Base-by-base conservation (phyloP, 306 rosid species). In the Sophora flavescens region DNA sequence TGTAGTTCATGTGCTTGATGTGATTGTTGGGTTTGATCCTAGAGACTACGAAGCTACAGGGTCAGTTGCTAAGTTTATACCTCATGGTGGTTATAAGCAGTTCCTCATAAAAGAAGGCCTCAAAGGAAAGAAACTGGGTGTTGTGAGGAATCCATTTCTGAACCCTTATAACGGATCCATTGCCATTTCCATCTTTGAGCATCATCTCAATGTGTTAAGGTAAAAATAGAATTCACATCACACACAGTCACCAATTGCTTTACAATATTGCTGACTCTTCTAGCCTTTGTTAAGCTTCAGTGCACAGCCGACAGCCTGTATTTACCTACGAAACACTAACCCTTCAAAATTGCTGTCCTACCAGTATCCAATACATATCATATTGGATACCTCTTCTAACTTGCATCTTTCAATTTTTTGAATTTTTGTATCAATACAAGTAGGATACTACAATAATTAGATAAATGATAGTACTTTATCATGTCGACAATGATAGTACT, bases 1-100 rank as follows among this genome's bases (percentile, higher is more conserved):
- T 81, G 93, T 90, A 28, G 92, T 87, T 52, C 81, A 82, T 78
- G 91, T 89, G 73, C 91, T 93, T 50, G 95, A 91, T 53, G 89
- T 74, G 13, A 93, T 88, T 64, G 90, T 77, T 60, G 98, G 97
- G 39, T 81, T 81, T 61, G 93, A 91, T 39, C 83, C 83, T n/a
- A 84, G 75, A 70, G 93, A 88, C 75, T 75, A 8, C 17, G 86
- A 80, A 30, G 90, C 94, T 51, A 90, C 93, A 57, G 52, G 42
- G 45, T 75, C 78, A 64, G 86, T 90, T 10, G 47, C 86, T 1
- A 66, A 75, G 71, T 88, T 83, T 75, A 89, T 82, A 60, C 93
- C 96, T 16, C 3, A 12, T 22, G 90, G 86, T 68, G 95, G 93
- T 15, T 86, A 84, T 66, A 77, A 54, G 73, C 91, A 93, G 36